phyloP scores from a whole-genome alignment of 2,329 filamentous ascomycete species.

The Aspergillus proliferans region DNA sequence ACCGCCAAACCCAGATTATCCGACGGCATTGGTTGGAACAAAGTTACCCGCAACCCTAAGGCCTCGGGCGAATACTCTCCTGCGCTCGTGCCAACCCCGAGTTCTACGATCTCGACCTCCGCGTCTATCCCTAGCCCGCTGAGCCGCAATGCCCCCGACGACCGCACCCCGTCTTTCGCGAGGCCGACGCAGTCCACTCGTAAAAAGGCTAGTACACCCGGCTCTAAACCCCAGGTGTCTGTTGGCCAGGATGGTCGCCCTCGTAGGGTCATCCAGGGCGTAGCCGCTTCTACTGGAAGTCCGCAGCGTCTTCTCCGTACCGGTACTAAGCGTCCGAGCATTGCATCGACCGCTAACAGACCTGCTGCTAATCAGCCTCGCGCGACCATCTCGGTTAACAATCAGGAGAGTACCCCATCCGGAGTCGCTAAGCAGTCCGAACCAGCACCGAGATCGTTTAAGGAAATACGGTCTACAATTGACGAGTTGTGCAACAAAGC shows the following conservation, averaged over 20 bases:
- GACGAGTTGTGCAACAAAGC: slow-evolving; percentile 8
- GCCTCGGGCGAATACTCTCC: neutral
- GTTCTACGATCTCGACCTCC: neutral
- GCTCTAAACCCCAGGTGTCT: neutral
- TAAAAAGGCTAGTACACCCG: slow-evolving; percentile 7
- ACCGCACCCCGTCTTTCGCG: slow-evolving; percentile 10
- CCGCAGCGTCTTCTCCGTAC: slow-evolving; percentile 6
- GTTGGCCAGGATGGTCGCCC: slow-evolving; percentile 1
- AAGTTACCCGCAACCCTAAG: slow-evolving; percentile 7
- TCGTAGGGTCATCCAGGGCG: slow-evolving; percentile 5
- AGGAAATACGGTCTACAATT: slow-evolving; percentile 3
- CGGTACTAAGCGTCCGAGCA: neutral
- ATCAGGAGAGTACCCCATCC: neutral
- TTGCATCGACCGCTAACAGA: neutral
- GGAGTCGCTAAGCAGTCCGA: neutral
- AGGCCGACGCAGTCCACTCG: slow-evolving; percentile 13
- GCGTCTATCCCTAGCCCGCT: neutral
- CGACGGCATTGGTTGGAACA: slow-evolving; percentile 8
- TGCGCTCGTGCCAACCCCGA: neutral
- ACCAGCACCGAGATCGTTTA: neutral
- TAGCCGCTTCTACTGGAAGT: slow-evolving; percentile 13
- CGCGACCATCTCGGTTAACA: neutral
- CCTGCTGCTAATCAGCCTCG: neutral
- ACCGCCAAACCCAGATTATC: slow-evolving; percentile 6
- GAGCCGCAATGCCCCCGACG: neutral